These are phyloP conservation scores for Trametes punicea DNA, from an alignment of 768 basidiomycete species.

Conservation along the genomic window DNA sequence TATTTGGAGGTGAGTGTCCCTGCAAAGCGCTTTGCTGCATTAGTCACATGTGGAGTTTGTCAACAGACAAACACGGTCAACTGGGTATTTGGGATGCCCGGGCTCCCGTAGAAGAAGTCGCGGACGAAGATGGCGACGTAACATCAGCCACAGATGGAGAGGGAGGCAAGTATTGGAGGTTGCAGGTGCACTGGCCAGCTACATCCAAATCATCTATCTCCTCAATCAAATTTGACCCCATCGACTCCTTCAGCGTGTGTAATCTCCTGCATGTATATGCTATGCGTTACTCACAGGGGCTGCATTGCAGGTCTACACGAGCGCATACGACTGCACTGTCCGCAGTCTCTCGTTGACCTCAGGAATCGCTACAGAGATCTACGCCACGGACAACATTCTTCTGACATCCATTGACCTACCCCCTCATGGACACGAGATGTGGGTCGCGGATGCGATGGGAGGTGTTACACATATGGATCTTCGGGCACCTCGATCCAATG, in stretches of 20 bases:
- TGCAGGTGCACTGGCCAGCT: constrained; percentile 84
- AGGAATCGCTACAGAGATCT: constrained; percentile 68
- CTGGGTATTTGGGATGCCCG: constrained; percentile 86
- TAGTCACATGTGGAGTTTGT: neutral
- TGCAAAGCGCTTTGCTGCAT: neutral
- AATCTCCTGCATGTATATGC: neutral
- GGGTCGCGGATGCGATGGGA: constrained; percentile 74
- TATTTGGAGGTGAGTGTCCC: constrained; percentile 65
- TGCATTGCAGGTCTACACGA: constrained; percentile 63
- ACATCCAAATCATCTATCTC: constrained; percentile 79
- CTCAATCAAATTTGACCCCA: constrained; percentile 71
- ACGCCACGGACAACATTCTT: constrained; percentile 54
- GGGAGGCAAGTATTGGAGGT: constrained; percentile 74
- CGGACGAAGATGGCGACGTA: constrained; percentile 57
- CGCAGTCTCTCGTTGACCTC: constrained; percentile 71
- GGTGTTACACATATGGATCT: constrained; percentile 76
- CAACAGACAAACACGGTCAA: constrained; percentile 85
- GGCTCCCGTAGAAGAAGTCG: constrained; percentile 60
- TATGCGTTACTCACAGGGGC: neutral
- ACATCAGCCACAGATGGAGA: constrained; percentile 39
- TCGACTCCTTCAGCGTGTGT: constrained; percentile 68
- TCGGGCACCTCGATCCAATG: constrained; percentile 53
- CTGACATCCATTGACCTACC: constrained; percentile 71
- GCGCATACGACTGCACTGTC: constrained; percentile 78
- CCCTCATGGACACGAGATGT: constrained; percentile 72